Base-by-base conservation (phyloP, 2,329 filamentous ascomycete genomes). In the Metarhizium robertsii region DNA sequence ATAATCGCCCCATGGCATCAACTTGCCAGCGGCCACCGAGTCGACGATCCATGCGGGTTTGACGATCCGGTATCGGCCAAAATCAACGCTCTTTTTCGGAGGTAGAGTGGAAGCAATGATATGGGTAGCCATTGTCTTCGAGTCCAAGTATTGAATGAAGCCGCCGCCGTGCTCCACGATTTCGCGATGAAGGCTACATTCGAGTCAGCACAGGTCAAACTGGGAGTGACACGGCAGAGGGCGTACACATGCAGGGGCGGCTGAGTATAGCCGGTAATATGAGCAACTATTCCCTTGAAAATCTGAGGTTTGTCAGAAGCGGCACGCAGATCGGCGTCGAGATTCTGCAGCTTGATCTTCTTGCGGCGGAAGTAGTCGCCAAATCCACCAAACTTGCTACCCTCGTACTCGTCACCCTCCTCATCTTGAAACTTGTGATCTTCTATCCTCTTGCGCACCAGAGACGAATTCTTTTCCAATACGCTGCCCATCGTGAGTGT, bases 181-280 rank as follows among this genome's bases (percentile, higher is more conserved):
- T 58, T 96, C 79, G 53, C 78, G 84, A 73, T 96, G 92, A 18
- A 99, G 80, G 48, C 77, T 79, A 32, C 40, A 25, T 16, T 34
- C 6, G 7, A 5, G 55, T 65, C 49, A 68, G 65, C 25, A 50
- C n/a, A 8, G 13, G 3, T 36, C 14, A 32, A 8, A 5, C 14
- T 6, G 13, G 29, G 7, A 3, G 20, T 16, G 29, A 38, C 14
- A 32, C 4, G 18, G 5, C 42, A 55, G 25, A 55, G 25, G 38
- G 5, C 76, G 64, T 64, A 77, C 76, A 96, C 84, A 62, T 91
- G 92, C 53, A 96, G 76, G 1, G 92, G 90, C 1, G 94, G 94
- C 64, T 97, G 92, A 0, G 94, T 99, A 67, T 97, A 99, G 51
- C 94, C 94, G 63, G 92, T 95, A 29, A 99, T 87, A 71, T 96